These are phyloP conservation scores for Diplodia corticola DNA, from an alignment of 2,329 filamentous ascomycete genomes.

Conservation along the genomic window DNA sequence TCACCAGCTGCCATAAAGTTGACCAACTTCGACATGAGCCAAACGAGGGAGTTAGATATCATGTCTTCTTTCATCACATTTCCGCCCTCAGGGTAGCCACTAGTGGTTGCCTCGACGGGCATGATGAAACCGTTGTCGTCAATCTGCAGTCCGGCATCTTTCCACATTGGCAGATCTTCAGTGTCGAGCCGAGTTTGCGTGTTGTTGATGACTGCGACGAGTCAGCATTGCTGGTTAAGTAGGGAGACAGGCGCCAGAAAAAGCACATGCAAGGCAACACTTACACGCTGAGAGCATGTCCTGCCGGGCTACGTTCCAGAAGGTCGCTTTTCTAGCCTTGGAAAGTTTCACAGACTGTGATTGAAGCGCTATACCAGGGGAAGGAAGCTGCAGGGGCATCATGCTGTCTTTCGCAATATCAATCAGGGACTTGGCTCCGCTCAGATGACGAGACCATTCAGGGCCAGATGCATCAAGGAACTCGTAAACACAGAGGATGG, in stretches of 20 bases:
- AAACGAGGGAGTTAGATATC: conserved; percentile 64
- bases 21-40: conserved; percentile 66
- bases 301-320: conserved; percentile 68
- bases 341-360: conserved; percentile 41
- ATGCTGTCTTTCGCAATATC: conserved; percentile 55
- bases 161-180: conserved; percentile 63
- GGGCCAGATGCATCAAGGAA: conserved; percentile 64
- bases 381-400: conserved; percentile 47
- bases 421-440: conserved; percentile 64
- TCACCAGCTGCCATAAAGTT: conserved; percentile 64
- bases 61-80: conserved; percentile 62
- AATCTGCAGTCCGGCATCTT: conserved; percentile 61
- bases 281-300: conserved; percentile 64
- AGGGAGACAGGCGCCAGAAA: no score
- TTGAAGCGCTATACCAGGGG: conserved; percentile 36
- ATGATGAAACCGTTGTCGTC: conserved; percentile 55
- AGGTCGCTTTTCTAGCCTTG: conserved; percentile 59
- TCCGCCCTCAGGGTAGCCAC: conserved; percentile 46
- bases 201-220: conserved; percentile 56
- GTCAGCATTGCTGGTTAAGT: neutral
- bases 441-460: conserved; percentile 65
- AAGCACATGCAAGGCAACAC: conserved; percentile 31
- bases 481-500: conserved; percentile 68
- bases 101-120: conserved; percentile 45
- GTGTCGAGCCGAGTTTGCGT: conserved; percentile 62